Evolutionary conservation across 2,329 filamentous ascomycete genomes (phyloP).

Genomic region (Periconia digitata): DNA sequence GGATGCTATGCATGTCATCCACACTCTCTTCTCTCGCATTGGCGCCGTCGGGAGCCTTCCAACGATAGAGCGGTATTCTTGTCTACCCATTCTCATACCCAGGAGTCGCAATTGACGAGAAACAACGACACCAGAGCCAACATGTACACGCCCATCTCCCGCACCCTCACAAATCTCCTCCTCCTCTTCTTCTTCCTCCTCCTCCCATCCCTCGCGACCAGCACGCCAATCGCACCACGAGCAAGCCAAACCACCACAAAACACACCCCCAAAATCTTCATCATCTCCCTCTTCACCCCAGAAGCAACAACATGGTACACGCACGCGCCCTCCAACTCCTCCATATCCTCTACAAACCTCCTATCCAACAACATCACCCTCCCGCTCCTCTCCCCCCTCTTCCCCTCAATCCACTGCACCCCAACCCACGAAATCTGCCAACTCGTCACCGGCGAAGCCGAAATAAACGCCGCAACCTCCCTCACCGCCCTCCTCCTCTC

Average conservation of each 20-base stretch:
- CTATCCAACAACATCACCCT: constrained; percentile 59
- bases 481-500: constrained; percentile 66
- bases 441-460: constrained; percentile 54
- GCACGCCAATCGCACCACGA: background rate
- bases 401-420: constrained; percentile 66
- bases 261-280: constrained; percentile 61
- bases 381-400: constrained; percentile 66
- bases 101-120: no score
- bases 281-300: constrained; percentile 60
- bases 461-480: constrained; percentile 74
- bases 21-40: no score
- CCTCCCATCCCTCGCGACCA: background rate
- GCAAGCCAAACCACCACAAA: background rate
- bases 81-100: no score
- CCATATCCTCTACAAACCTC: constrained; percentile 59
- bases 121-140: no score
- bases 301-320: constrained; percentile 56
- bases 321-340: constrained; percentile 59
- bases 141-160: background rate
- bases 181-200: background rate
- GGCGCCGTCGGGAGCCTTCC: no score
- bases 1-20: no score
- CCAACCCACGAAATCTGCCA: constrained; percentile 65
- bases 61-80: no score
- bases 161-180: background rate